These are phyloP conservation scores for Prinsepia uniflora DNA, from an alignment of 306 rosid genomes.

Conservation along the genomic window DNA sequence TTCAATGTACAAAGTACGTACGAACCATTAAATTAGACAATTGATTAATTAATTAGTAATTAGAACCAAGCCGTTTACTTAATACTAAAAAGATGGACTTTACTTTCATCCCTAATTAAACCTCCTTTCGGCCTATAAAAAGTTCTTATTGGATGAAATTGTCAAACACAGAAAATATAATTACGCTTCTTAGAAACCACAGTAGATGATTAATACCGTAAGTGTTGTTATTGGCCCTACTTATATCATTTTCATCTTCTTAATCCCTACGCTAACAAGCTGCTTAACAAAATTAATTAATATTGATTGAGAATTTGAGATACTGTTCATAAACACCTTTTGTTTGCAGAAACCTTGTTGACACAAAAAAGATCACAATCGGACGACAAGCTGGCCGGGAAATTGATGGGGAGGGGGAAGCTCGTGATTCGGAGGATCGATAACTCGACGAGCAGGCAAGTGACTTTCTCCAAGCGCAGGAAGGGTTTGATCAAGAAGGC, in stretches of 20 bases:
- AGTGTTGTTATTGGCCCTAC: background rate
- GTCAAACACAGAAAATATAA: background rate
- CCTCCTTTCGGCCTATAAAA: background rate
- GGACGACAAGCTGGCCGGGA: background rate
- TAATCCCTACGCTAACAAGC: slow-evolving; percentile 17
- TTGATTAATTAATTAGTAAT: too few species aligned
- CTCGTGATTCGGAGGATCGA: slow-evolving; percentile 79
- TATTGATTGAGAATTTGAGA: background rate
- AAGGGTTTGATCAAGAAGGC: slow-evolving; percentile 91
- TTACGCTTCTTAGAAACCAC: background rate
- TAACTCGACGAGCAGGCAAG: slow-evolving; percentile 72
- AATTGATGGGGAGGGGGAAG: slow-evolving; percentile 81
- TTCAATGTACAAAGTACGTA: slow-evolving; percentile 16
- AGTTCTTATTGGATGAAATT: background rate
- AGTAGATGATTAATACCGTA: background rate
- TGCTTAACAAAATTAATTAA: background rate
- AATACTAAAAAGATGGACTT: background rate
- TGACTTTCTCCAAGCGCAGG: slow-evolving; percentile 90
- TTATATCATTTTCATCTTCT: slow-evolving; percentile 4
- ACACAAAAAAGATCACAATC: background rate
- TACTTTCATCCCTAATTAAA: slow-evolving; percentile 6
- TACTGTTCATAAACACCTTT: background rate
- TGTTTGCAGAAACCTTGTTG: slow-evolving; percentile 40
- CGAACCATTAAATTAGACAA: background rate
- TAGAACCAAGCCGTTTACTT: too few species aligned